phyloP scores from a whole-genome alignment of 1,284 basidiomycete species.

The Fomitopsis betulina region DNA sequence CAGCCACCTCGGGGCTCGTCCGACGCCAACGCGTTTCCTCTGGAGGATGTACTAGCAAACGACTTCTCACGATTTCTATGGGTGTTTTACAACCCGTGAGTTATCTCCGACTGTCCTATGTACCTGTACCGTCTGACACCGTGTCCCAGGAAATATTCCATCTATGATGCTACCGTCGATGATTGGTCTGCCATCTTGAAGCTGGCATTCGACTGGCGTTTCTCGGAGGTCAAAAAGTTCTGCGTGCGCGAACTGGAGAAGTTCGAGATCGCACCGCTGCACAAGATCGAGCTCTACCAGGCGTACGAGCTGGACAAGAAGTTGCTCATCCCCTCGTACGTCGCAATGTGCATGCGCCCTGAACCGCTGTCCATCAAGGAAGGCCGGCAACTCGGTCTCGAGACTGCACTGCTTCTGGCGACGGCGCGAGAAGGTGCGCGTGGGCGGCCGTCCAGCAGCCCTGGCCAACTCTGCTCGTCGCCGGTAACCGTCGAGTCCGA shows the following conservation, averaged over 20 bases:
- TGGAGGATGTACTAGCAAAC: constrained; percentile 39
- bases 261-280: constrained; percentile 52
- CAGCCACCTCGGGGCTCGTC: constrained; percentile 35
- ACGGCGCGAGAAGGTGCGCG: constrained; percentile 52
- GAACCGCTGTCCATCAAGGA: constrained; percentile 54
- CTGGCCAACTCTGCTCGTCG: constrained; percentile 35
- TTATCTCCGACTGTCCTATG: constrained; percentile 6
- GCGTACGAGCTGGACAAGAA: constrained; percentile 46
- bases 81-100: constrained; percentile 68
- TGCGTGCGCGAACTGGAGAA: constrained; percentile 59
- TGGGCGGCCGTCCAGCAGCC: constrained; percentile 28
- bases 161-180: constrained; percentile 47
- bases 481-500: constrained; percentile 32
- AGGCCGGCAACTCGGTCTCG: constrained; percentile 52
- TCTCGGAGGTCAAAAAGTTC: constrained; percentile 53
- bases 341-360: constrained; percentile 48
- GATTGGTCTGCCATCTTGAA: constrained; percentile 58
- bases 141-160: constrained; percentile 44
- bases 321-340: constrained; percentile 53
- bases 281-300: constrained; percentile 55
- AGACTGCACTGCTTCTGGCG: constrained; percentile 54
- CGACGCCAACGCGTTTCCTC: constrained; percentile 43
- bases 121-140: not conserved
- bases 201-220: constrained; percentile 56
- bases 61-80: constrained; percentile 58